Conservation (phyloP, 345 rosid genomes). For the Angophora floribunda region DNA sequence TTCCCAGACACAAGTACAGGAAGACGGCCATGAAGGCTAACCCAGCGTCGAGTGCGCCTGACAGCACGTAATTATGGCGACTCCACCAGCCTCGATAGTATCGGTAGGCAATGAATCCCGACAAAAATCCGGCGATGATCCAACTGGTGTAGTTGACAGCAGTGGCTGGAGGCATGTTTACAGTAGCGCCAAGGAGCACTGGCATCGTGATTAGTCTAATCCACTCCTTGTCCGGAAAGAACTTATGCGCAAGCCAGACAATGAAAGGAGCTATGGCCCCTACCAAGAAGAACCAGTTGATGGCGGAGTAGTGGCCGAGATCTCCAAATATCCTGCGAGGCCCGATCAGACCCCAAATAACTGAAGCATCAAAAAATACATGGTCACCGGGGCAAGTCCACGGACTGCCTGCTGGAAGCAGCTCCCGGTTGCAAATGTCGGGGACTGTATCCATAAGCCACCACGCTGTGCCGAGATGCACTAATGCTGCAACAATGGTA, state of each 20-base stretch:
- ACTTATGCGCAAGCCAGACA: conserved; percentile 48
- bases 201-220: conserved; percentile 46
- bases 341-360: conserved; percentile 63
- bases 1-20: conserved; percentile 40
- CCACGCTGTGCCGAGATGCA: conserved; percentile 50
- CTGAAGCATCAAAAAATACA: conserved; percentile 59
- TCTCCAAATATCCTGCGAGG: conserved; percentile 59
- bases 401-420: conserved; percentile 48
- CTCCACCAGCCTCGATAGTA: conserved; percentile 58
- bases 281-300: conserved; percentile 55
- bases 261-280: conserved; percentile 45
- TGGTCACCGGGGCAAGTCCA: conserved; percentile 75
- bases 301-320: conserved; percentile 42
- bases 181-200: conserved; percentile 36
- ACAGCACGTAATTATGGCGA: conserved; percentile 55
- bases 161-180: conserved; percentile 57
- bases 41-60: conserved; percentile 61
- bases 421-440: conserved; percentile 34
- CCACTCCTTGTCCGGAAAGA: conserved; percentile 41
- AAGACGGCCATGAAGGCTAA: conserved; percentile 62
- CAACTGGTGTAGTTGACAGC: conserved; percentile 63
- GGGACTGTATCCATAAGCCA: conserved; percentile 59
- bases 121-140: conserved; percentile 40
- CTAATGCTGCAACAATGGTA: conserved; percentile 39
- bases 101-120: conserved; percentile 51